A percentile compares a stretch with the other conserved stretches of the same genome.
phyloP scores from a whole-genome alignment of 495 filamentous ascomycete genomes.

The Aspergillus baeticus region DNA sequence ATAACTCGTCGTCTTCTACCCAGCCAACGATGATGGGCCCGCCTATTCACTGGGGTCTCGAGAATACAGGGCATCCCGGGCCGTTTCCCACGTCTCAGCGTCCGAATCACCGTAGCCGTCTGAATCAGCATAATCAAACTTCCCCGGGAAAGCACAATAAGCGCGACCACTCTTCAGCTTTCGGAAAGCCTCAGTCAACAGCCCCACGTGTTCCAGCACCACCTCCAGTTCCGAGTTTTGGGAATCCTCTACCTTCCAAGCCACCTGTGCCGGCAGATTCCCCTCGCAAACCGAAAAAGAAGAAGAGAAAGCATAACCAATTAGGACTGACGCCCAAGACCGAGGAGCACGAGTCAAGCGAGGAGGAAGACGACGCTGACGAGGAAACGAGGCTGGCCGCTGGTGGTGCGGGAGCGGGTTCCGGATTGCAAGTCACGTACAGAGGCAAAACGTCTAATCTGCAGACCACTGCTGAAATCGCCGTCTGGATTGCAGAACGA shows the following conservation, averaged over 20 bases:
- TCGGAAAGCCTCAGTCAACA: constrained; percentile 39
- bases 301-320: constrained; percentile 74
- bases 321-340: constrained; percentile 76
- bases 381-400: constrained; percentile 58
- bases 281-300: constrained; percentile 61
- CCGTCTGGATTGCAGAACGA: constrained; percentile 78
- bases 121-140: constrained; percentile 44
- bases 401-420: constrained; percentile 24
- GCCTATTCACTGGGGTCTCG: constrained; percentile 58
- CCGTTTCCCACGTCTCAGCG: constrained; percentile 22
- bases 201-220: constrained; percentile 46
- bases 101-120: constrained; percentile 34
- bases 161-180: constrained; percentile 42
- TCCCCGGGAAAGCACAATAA: constrained; percentile 35
- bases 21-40: constrained; percentile 56
- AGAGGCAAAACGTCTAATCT: constrained; percentile 39
- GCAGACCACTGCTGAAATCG: constrained; percentile 65
- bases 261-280: constrained; percentile 49
- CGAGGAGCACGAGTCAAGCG: constrained; percentile 69
- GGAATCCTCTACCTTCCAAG: constrained; percentile 58
- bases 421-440: constrained; percentile 43
- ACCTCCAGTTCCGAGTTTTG: constrained; percentile 62
- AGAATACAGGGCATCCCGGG: constrained; percentile 29
- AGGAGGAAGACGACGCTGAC: constrained; percentile 69
- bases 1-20: constrained; percentile 23